Conservation (phyloP, 306 rosid genomes). For the Sindora glabra region DNA sequence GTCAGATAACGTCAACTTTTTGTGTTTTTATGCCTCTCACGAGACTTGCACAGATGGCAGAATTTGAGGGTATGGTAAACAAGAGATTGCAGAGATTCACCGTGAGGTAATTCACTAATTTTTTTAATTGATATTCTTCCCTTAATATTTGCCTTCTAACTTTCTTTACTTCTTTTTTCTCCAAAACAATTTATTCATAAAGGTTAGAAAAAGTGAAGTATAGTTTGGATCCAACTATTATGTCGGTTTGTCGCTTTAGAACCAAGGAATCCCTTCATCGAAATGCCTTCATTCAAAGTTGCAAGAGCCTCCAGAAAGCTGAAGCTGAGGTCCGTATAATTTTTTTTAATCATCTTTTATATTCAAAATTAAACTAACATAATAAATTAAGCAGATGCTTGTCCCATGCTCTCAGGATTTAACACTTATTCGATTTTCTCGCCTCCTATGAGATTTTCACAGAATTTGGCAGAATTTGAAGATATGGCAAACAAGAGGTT, state of each 20-base stretch:
- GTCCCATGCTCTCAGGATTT: no score
- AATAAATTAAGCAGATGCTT: no score
- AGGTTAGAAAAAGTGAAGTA: conserved; percentile 60
- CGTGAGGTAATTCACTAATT: conserved; percentile 35
- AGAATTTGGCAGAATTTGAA: conserved; percentile 39
- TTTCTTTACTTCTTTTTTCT: background rate
- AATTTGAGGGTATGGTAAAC: conserved; percentile 38
- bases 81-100: conserved; percentile 31
- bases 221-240: conserved; percentile 24
- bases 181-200: background rate
- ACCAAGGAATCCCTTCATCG: conserved; percentile 39
- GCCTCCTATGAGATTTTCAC: conserved; percentile 26
- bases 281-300: conserved; percentile 61
- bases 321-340: conserved; percentile 76
- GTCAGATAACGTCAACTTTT: conserved; percentile 2
- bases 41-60: conserved; percentile 29
- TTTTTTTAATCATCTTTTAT: no score
- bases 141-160: background rate
- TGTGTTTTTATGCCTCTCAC: conserved; percentile 13
- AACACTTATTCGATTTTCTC: conserved; percentile 9
- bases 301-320: conserved; percentile 70
- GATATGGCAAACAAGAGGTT: conserved; percentile 32
- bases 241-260: conserved; percentile 26
- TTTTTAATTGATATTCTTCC: background rate
- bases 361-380: no score